Evolutionary conservation across 2,329 filamentous ascomycete genomes (phyloP).

Genomic region (Magnaporthiopsis poae): DNA sequence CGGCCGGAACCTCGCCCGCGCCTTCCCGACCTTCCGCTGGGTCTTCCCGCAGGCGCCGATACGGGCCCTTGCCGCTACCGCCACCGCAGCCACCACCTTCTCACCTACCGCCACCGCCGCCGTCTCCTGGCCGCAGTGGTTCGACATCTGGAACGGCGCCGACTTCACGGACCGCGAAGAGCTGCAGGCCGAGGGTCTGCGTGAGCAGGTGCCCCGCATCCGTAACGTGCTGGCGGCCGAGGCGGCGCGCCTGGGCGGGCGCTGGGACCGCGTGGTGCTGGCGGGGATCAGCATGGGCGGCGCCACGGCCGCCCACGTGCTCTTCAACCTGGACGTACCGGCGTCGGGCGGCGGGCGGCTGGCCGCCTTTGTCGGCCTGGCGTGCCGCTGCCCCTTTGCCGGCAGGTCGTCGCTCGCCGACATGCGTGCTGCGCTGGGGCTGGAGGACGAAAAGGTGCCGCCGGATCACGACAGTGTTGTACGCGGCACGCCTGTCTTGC

Average conservation of each 20-base stretch:
- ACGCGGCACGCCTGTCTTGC: conserved; percentile 30
- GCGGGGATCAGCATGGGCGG: conserved; percentile 38
- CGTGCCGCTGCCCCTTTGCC: conserved; percentile 27
- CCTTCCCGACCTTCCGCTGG: conserved; percentile 36
- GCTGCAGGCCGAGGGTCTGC: conserved; percentile 30
- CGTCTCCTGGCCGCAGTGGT: conserved; percentile 30
- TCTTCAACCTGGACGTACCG: conserved; percentile 23
- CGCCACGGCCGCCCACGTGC: conserved; percentile 26
- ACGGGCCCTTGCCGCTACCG: background rate
- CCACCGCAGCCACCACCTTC: no score
- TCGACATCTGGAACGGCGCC: conserved; percentile 35
- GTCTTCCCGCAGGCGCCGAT: conserved; percentile 35
- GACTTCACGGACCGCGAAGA: conserved; percentile 31
- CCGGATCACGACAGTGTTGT: conserved; percentile 21
- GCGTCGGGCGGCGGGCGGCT: conserved; percentile 6
- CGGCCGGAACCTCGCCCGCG: conserved; percentile 26
- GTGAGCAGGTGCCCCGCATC: conserved; percentile 26
- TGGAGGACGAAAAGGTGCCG: conserved; percentile 6
- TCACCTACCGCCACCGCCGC: no score
- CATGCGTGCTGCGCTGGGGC: conserved; percentile 16
- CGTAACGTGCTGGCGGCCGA: conserved; percentile 25
- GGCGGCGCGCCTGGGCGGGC: conserved; percentile 21
- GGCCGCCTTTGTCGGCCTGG: conserved; percentile 27
- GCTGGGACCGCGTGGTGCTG: conserved; percentile 27
- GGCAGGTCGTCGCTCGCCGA: conserved; percentile 19